Conservation (phyloP, 176 grass and related monocot genomes). For the Canna indica region DNA sequence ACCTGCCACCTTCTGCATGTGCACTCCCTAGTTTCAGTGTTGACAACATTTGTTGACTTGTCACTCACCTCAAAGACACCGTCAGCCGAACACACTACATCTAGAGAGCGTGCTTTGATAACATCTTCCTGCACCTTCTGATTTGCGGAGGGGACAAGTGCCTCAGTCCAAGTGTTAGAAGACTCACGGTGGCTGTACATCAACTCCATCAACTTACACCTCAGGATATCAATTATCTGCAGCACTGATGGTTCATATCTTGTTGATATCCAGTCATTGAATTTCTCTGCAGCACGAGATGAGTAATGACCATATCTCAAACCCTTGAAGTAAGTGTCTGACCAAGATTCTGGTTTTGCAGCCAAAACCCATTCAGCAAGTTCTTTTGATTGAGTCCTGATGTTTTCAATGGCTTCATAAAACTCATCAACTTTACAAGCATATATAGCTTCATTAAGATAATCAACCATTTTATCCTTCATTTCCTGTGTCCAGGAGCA, state of each 20-base stretch:
- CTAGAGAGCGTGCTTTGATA: constrained; percentile 55
- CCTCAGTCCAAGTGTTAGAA: constrained; percentile 62
- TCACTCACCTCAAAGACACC: constrained; percentile 74
- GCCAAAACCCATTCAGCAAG: constrained; percentile 83
- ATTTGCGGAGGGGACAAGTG: constrained; percentile 60
- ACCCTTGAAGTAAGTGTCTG: constrained; percentile 90
- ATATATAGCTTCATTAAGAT: constrained; percentile 64
- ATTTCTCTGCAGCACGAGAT: constrained; percentile 44
- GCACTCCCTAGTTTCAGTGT: constrained; percentile 62
- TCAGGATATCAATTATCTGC: constrained; percentile 80
- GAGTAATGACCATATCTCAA: constrained; percentile 59
- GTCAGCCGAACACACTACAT: constrained; percentile 43
- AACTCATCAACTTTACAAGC: constrained; percentile 74
- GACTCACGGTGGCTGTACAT: constrained; percentile 72
- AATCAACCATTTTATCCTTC: constrained; percentile 61
- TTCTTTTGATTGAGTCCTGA: constrained; percentile 67
- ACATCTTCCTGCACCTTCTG: constrained; percentile 69
- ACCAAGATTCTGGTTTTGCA: constrained; percentile 80
- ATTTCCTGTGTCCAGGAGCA: constrained; percentile 61
- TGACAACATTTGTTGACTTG: constrained; percentile 65
- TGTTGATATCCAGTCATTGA: constrained; percentile 54
- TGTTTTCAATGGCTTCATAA: constrained; percentile 52
- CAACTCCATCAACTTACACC: constrained; percentile 95
- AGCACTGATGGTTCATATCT: constrained; percentile 84
- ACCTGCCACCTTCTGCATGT: constrained; percentile 73